Percentiles rank a stretch among this genome's conserved stretches.
Evolutionary conservation across 2,329 filamentous ascomycete species (phyloP).

Genomic region (Fonsecaea multimorphosa): DNA sequence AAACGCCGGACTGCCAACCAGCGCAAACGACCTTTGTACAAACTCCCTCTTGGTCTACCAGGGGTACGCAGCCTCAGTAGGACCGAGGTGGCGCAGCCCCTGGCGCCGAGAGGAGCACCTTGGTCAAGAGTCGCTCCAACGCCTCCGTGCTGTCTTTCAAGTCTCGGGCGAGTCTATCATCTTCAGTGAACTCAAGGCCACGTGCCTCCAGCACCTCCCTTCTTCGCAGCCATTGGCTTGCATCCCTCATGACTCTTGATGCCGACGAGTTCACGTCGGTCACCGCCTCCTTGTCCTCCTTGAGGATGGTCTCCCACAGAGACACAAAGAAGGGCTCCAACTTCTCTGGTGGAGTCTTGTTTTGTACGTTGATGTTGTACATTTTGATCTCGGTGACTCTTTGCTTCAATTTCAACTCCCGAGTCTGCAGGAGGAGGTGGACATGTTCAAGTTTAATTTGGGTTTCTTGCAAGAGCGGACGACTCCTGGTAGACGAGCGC

Average conservation of each 20-base stretch:
- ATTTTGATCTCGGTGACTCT: background rate
- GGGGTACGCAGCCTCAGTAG: background rate
- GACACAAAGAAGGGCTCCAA: slow-evolving; percentile 1
- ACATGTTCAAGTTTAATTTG: slow-evolving; percentile 9
- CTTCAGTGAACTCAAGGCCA: background rate
- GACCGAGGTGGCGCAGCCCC: background rate
- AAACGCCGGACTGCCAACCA: background rate
- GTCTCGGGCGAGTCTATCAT: background rate
- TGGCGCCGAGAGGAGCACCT: slow-evolving; percentile 8
- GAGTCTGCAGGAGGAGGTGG: background rate
- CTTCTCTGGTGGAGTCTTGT: background rate
- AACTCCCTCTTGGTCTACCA: background rate
- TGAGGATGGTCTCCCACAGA: background rate
- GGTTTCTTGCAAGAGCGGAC: background rate
- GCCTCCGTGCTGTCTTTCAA: background rate
- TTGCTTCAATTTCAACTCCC: slow-evolving; percentile 2
- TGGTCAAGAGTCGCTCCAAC: slow-evolving; percentile 7
- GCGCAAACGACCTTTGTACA: background rate
- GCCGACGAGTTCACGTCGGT: slow-evolving; percentile 1
- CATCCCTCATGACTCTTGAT: background rate
- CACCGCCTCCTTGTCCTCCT: background rate
- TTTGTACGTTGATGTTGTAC: background rate
- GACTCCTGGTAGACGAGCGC: background rate
- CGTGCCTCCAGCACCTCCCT: background rate
- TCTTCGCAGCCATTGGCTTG: background rate